Base-by-base conservation (phyloP, 1,284 basidiomycete genomes). In the Ustilago tritici region DNA sequence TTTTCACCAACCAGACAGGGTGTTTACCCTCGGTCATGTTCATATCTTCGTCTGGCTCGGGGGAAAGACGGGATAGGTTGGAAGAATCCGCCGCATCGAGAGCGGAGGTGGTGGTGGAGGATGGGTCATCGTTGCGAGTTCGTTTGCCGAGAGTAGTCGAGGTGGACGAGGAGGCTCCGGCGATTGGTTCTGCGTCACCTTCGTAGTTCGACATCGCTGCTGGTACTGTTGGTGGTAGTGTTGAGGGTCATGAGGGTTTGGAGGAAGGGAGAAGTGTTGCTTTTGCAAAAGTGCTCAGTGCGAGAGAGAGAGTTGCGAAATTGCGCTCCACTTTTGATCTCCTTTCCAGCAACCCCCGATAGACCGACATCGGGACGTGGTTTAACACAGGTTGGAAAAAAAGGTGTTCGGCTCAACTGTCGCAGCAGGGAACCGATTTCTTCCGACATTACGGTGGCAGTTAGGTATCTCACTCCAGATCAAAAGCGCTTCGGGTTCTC, bases 1-100 rank as follows among this genome's bases (percentile, higher is more conserved):
- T 87, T 84, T 88, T 85, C 47, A 86, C 84, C 0, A 86, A 68
- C 84, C 84, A 86, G 1, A 84, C 80, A 34, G 80, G 79, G 34
- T 81, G 78, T 19, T 75, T 65, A 0, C 79, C 83, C 17, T 75
- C 62, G 15, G 65, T 36, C 28, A 78, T 61, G 43, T 84, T 74
- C n/a, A 86, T 65, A 47, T 85, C 84, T 59, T 83, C 81, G 46
- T 86, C 83, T 0, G 84, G 84, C 52, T 84, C 84, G 1, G 84
- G 84, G 5, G 79, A 79, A 8, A 80, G 60, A 2, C 75, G 70
- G 0, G 70, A 66, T 10, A 61, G 17, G 4, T 28, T 47, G 4
- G 49, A 54, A 1, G 61, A 32, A n/a, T 28, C 23, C 23, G 43
- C 52, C 15, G 55, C 57, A 19, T 55, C 53, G 14, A 46, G 7